phyloP scores from a whole-genome alignment of 176 grass and related monocot genomes.

The Rhipidocladum racemiflorum region DNA sequence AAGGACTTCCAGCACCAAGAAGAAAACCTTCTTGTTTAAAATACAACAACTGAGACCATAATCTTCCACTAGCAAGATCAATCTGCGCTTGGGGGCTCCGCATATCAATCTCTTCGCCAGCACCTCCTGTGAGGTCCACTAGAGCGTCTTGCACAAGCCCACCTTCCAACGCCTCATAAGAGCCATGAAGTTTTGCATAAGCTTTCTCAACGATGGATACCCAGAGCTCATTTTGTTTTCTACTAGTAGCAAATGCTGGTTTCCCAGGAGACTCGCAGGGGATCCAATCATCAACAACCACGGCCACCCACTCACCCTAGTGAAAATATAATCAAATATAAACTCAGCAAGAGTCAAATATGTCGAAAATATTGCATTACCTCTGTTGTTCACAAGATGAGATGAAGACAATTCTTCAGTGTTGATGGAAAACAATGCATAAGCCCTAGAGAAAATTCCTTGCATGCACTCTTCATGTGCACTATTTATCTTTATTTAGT shows the following conservation, averaged over 20 bases:
- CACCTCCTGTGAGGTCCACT: slow-evolving; percentile 95
- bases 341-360: neutral
- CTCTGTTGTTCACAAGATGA: neutral
- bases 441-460: neutral
- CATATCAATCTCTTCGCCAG: slow-evolving; percentile 99
- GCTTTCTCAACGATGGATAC: slow-evolving; percentile 98
- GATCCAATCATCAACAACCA: slow-evolving; percentile 98
- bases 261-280: slow-evolving; percentile 90
- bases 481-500: neutral
- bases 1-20: slow-evolving; percentile 98
- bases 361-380: slow-evolving; percentile 4
- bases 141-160: slow-evolving; percentile 99
- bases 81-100: slow-evolving; percentile 86
- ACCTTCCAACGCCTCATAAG: slow-evolving; percentile 95
- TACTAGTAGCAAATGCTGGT: slow-evolving; percentile 95
- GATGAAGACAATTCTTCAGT: neutral
- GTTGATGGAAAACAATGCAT: slow-evolving; percentile 6
- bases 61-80: slow-evolving; percentile 92
- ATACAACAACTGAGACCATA: slow-evolving; percentile 96
- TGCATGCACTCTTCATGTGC: slow-evolving; percentile 7
- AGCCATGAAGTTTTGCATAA: slow-evolving; percentile 98
- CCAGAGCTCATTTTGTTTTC: slow-evolving; percentile 90
- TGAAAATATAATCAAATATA: slow-evolving; percentile 20
- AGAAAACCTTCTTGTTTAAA: slow-evolving; percentile 98
- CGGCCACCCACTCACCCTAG: slow-evolving; percentile 98